Evolutionary conservation across 257 asterid genomes (phyloP).

Genomic region (Orobanche coerulescens): DNA sequence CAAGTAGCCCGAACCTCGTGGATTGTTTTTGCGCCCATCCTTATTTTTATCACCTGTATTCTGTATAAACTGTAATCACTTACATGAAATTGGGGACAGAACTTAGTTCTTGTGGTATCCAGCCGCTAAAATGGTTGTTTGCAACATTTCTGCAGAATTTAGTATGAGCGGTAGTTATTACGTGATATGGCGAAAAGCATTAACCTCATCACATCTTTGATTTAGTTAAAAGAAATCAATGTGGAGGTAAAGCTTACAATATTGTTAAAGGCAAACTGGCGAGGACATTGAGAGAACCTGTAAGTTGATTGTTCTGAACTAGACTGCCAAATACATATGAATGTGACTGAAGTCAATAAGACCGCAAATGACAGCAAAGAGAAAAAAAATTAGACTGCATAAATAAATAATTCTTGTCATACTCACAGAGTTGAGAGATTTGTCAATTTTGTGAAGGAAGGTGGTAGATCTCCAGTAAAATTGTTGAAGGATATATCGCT

Average conservation of each 20-base stretch:
- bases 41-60: conserved; percentile 6
- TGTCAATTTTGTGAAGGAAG: conserved; percentile 58
- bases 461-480: conserved; percentile 81
- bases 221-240: conserved; percentile 12
- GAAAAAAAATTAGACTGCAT: neutral
- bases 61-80: conserved; percentile 28
- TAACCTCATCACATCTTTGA: neutral
- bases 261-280: conserved; percentile 65
- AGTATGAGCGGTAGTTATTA: conserved; percentile 4
- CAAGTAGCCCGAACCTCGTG: neutral
- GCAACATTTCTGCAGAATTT: conserved; percentile 77
- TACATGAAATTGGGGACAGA: conserved; percentile 74
- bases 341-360: conserved; percentile 23
- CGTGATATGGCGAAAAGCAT: conserved; percentile 11
- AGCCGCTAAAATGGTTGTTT: conserved; percentile 74
- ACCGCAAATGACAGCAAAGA: conserved; percentile 15
- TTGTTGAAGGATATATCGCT: conserved; percentile 88
- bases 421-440: conserved; percentile 91
- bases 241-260: conserved; percentile 51
- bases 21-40: neutral
- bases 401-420: conserved; percentile 4
- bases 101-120: conserved; percentile 76
- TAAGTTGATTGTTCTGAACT: conserved; percentile 66
- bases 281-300: conserved; percentile 69
- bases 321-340: conserved; percentile 44